phyloP scores from a whole-genome alignment of 257 asterid species.

The Rehmannia glutinosa region DNA sequence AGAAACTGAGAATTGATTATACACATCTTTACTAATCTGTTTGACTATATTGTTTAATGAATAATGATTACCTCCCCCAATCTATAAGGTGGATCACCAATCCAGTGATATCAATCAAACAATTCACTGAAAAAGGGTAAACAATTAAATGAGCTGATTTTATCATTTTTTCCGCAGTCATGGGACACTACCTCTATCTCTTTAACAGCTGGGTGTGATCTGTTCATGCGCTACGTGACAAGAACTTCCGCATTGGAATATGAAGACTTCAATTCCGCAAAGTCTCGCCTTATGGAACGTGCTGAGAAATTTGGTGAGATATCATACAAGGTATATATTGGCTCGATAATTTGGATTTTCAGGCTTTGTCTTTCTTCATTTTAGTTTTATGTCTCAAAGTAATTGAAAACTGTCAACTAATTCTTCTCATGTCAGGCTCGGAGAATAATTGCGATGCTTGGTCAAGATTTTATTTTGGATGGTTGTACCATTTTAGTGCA shows the following conservation, averaged over 20 bases:
- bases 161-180: conserved; percentile 41
- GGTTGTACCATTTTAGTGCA: conserved; percentile 92
- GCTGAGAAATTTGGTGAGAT: conserved; percentile 95
- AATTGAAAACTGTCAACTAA: conserved; percentile 5
- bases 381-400: background rate
- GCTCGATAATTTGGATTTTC: background rate
- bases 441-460: conserved; percentile 71
- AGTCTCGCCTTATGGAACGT: conserved; percentile 80
- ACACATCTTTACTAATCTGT: background rate
- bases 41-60: background rate
- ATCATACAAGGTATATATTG: conserved; percentile 61
- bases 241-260: conserved; percentile 87
- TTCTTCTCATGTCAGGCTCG: conserved; percentile 53
- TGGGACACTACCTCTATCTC: conserved; percentile 97
- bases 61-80: background rate
- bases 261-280: conserved; percentile 80
- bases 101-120: background rate
- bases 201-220: conserved; percentile 85
- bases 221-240: conserved; percentile 86
- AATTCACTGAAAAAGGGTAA: background rate
- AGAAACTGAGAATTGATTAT: background rate
- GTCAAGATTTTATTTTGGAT: conserved; percentile 87
- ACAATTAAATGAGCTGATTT: conserved; percentile 4
- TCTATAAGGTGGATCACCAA: background rate
- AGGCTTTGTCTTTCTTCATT: background rate